A percentile compares a stretch with the other conserved stretches of the same genome.
phyloP scores from a whole-genome alignment of 2,329 filamentous ascomycete species.

The Diaporthe eres region DNA sequence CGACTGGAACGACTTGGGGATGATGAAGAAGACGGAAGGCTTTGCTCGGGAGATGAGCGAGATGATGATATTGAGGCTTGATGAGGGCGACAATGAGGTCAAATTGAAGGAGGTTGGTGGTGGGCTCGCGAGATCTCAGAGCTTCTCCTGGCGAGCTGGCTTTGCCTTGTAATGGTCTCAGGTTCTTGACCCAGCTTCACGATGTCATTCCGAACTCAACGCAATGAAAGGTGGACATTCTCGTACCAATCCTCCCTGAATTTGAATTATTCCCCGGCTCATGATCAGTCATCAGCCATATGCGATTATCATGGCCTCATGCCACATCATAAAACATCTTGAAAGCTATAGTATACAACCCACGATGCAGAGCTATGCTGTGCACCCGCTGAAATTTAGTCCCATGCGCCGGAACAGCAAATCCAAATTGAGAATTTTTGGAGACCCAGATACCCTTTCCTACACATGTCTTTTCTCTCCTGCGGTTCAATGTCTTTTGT shows the following conservation, averaged over 20 bases:
- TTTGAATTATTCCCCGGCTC: constrained; percentile 7
- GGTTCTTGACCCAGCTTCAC: too few relatives aligned
- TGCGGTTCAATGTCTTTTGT: neutral
- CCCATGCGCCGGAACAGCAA: neutral
- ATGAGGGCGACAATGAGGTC: neutral
- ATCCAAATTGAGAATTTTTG: neutral
- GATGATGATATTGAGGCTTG: neutral
- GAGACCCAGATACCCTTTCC: neutral
- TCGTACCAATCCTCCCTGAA: neutral
- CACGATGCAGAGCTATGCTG: neutral
- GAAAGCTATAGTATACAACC: constrained; percentile 1
- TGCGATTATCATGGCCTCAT: constrained; percentile 13
- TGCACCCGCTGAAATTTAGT: neutral
- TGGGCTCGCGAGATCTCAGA: too few relatives aligned
- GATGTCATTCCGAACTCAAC: neutral
- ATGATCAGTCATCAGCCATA: neutral
- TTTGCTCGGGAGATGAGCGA: neutral
- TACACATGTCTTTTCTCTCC: neutral
- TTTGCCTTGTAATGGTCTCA: neutral
- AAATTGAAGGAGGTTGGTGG: neutral
- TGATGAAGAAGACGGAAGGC: neutral
- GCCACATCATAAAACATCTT: neutral
- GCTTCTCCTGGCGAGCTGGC: neutral
- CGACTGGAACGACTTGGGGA: too few relatives aligned
- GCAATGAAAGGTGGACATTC: neutral